These are phyloP conservation scores for Hanseniaspora osmophila DNA, from an alignment of 805 yeast genomes.

Conservation along the genomic window DNA sequence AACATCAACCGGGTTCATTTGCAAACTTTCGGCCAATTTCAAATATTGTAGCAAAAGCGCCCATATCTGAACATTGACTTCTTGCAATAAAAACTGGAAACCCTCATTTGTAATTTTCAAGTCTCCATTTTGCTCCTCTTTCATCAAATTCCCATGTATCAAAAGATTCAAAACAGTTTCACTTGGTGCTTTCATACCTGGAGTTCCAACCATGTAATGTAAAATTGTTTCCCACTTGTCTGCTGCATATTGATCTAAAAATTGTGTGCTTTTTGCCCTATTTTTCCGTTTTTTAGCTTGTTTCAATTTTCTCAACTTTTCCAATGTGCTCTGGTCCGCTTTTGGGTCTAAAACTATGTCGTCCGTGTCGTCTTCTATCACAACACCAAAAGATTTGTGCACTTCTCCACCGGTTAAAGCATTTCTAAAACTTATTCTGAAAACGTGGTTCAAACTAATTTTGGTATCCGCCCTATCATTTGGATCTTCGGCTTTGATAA, in stretches of 20 bases:
- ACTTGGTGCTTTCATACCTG: slow-evolving; percentile 53
- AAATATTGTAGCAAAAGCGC: slow-evolving; percentile 75
- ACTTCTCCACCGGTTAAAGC: slow-evolving; percentile 73
- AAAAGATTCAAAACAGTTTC: slow-evolving; percentile 68
- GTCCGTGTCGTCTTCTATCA: slow-evolving; percentile 41
- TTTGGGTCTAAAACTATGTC: slow-evolving; percentile 28
- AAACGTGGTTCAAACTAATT: slow-evolving; percentile 50
- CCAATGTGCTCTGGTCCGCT: neutral
- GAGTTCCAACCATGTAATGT: slow-evolving; percentile 96
- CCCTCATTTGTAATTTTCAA: slow-evolving; percentile 79
- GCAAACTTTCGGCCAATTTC: slow-evolving; percentile 65
- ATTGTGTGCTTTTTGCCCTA: slow-evolving; percentile 30
- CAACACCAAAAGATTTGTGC: slow-evolving; percentile 63
- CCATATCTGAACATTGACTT: slow-evolving; percentile 91
- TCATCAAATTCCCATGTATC: slow-evolving; percentile 79
- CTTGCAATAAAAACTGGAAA: slow-evolving; percentile 86
- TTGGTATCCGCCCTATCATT: slow-evolving; percentile 15
- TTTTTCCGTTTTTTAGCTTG: neutral
- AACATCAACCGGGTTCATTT: slow-evolving; percentile 94
- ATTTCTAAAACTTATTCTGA: slow-evolving; percentile 59
- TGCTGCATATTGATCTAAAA: slow-evolving; percentile 67
- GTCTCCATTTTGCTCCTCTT: slow-evolving; percentile 29
- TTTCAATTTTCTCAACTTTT: neutral
- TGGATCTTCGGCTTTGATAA: slow-evolving; percentile 40
- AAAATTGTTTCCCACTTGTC: slow-evolving; percentile 88